Base-by-base conservation (phyloP, 2,329 filamentous ascomycete genomes). In the Blumeria graminis region DNA sequence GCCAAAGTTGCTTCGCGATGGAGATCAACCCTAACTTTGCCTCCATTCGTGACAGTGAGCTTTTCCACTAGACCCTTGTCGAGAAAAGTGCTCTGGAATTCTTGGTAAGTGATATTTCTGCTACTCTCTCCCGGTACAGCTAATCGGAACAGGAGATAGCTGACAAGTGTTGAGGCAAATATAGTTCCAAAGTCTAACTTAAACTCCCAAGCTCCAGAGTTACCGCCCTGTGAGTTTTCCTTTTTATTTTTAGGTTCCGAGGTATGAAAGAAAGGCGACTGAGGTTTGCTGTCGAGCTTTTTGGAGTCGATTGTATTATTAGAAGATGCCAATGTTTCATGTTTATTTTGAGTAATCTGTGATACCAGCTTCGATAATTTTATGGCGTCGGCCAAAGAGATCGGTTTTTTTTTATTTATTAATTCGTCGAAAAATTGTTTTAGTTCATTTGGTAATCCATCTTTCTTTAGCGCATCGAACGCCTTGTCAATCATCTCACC, bases 41-140 rank as follows among this genome's bases (percentile, higher is more conserved):
- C 81, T 60, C 81, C 78, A 63, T 88, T 81, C 55, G 94, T 77
- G 36, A 94, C 82, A 16, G 82, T 81, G 62, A 98, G 76, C 72
- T 89, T 95, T 71, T 95, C 86, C 18, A 98, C 89, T 28, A 98
- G 76, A 7, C 92, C 92, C 74, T 94, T 95, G 70, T 95, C 88
- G 59, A 98, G 74, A 74, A 94, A 96, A 35, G 87, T 92, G 63
- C 80, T 89, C 60, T 86, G 76, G 71, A 98, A 86, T 71, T 98
- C 92, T 70, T 98, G 89, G 86, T 88, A 98, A 56, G 92, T 96
- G 58, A 98, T 95, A 67, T 98, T 90, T 65, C 80, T 74, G 56
- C 72, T 74, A 60, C 74, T 75, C 60, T 84, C 81, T 18, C 76
- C 75, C 3, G 81, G 81, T 58, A 86, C 75, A 57, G 90, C 71